Conservation (phyloP, 371 early-diverging fungal genomes). For the Circinella umbellata region DNA sequence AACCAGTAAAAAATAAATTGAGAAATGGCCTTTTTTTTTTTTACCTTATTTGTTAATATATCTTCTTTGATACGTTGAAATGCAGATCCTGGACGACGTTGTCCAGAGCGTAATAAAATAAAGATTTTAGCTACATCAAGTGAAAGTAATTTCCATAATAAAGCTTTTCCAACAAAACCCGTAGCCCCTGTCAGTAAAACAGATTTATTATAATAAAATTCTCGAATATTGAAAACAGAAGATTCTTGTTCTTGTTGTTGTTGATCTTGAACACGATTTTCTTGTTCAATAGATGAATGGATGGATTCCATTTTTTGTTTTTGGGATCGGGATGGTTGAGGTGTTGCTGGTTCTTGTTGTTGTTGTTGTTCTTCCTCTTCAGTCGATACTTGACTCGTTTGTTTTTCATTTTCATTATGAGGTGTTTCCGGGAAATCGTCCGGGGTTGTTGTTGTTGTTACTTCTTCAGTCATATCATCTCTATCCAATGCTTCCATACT, state of each 20-base stretch:
- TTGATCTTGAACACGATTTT: background rate
- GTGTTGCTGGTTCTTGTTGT: background rate
- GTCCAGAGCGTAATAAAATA: conserved; percentile 33
- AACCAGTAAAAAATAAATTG: too few species aligned
- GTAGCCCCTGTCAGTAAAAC: conserved; percentile 67
- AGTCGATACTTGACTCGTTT: background rate
- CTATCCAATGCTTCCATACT: conserved; percentile 37
- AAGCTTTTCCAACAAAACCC: conserved; percentile 67
- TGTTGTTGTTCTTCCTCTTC: conserved; percentile 6
- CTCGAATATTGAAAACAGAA: conserved; percentile 13
- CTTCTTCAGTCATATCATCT: conserved; percentile 26
- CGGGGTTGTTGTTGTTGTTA: conserved; percentile 12
- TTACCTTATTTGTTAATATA: conserved; percentile 50
- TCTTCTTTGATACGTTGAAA: conserved; percentile 43
- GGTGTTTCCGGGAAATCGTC: conserved; percentile 1
- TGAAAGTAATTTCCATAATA: conserved; percentile 58
- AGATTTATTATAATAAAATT: conserved; percentile 41
- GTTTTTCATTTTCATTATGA: background rate
- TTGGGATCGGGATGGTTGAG: conserved; percentile 1
- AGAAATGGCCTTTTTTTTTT: too few species aligned
- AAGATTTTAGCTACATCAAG: conserved; percentile 36
- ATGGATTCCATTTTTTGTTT: conserved; percentile 1
- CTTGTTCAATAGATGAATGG: conserved; percentile 4
- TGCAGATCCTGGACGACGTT: conserved; percentile 28
- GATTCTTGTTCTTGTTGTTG: conserved; percentile 2